Evolutionary conservation across 2,329 filamentous ascomycete genomes (phyloP).

Genomic region (Fusarium pseudoanthophilum): DNA sequence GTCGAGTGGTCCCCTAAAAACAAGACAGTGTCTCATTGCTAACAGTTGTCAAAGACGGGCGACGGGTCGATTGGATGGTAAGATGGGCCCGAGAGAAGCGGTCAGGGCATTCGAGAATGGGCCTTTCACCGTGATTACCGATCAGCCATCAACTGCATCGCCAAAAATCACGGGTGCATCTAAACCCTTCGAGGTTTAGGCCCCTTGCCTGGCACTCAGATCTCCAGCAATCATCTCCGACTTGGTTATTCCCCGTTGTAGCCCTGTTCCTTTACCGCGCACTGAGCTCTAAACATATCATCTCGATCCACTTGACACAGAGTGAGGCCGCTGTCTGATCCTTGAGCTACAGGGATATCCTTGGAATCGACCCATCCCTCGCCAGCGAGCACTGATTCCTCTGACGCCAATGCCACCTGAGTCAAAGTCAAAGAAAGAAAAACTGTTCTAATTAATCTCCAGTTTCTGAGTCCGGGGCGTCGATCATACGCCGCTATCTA

Average conservation of each 20-base stretch:
- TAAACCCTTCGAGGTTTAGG: slow-evolving; percentile 12
- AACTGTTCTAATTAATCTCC: slow-evolving; percentile 28
- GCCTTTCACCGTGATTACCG: slow-evolving; percentile 33
- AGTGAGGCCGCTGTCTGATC: slow-evolving; percentile 33
- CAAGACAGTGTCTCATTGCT: slow-evolving; percentile 36
- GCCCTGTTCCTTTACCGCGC: slow-evolving; percentile 14
- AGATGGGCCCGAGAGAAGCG: slow-evolving; percentile 34
- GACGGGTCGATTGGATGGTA: slow-evolving; percentile 12
- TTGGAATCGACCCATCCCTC: slow-evolving; percentile 33
- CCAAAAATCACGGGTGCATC: slow-evolving; percentile 36
- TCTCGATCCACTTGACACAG: slow-evolving; percentile 31
- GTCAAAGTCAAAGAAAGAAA: slow-evolving; percentile 5
- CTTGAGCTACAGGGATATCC: slow-evolving; percentile 29
- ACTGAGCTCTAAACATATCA: slow-evolving; percentile 20
- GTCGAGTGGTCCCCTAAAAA: slow-evolving; percentile 9
- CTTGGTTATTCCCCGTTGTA: slow-evolving; percentile 18
- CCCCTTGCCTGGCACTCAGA: slow-evolving; percentile 13
- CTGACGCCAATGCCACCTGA: slow-evolving; percentile 36
- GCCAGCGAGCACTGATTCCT: slow-evolving; percentile 41
- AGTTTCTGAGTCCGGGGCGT: slow-evolving; percentile 41
- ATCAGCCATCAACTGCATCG: slow-evolving; percentile 24
- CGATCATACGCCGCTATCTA: slow-evolving; percentile 43
- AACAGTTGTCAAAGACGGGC: slow-evolving; percentile 32
- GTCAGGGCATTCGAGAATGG: slow-evolving; percentile 36
- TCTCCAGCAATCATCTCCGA: slow-evolving; percentile 22